Evolutionary conservation across 2,329 filamentous ascomycete genomes (phyloP).

Genomic region (Colletotrichum gloeosporioides): DNA sequence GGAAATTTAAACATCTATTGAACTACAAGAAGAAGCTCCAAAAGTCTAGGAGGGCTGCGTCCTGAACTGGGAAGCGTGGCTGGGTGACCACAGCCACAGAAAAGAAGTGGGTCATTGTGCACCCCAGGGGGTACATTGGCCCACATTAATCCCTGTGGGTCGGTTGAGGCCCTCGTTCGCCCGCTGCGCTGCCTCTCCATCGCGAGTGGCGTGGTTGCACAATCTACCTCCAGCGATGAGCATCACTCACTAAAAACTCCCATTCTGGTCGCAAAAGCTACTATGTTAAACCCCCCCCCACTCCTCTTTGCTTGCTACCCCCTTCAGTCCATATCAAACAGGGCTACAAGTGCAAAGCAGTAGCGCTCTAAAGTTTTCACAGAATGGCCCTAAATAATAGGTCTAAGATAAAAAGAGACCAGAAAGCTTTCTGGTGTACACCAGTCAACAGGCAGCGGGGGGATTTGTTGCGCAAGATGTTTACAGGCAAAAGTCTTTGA

Average conservation of each 20-base stretch:
- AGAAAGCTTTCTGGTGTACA: neutral
- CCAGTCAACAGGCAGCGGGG: neutral
- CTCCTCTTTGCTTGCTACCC: neutral
- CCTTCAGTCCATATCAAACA: neutral
- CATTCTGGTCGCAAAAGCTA: neutral
- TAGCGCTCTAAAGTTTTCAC: accelerated
- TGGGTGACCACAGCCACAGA: no score
- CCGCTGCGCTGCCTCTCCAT: neutral
- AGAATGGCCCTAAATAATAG: accelerated
- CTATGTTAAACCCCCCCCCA: no score
- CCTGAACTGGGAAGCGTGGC: no score
- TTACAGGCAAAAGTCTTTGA: neutral
- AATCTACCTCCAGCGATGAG: neutral
- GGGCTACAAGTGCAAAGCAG: no score
- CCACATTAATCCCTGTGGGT: no score
- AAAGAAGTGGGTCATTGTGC: no score
- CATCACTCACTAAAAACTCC: neutral
- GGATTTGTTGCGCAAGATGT: neutral
- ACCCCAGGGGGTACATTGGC: no score
- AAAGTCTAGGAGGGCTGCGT: no score
- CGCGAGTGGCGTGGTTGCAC: neutral
- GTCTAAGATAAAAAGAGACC: no score
- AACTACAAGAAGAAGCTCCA: no score
- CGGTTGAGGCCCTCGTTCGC: no score
- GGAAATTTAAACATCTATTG: no score